Evolutionary conservation across 768 basidiomycete genomes (phyloP).

Genomic region (Boletellus ananas): DNA sequence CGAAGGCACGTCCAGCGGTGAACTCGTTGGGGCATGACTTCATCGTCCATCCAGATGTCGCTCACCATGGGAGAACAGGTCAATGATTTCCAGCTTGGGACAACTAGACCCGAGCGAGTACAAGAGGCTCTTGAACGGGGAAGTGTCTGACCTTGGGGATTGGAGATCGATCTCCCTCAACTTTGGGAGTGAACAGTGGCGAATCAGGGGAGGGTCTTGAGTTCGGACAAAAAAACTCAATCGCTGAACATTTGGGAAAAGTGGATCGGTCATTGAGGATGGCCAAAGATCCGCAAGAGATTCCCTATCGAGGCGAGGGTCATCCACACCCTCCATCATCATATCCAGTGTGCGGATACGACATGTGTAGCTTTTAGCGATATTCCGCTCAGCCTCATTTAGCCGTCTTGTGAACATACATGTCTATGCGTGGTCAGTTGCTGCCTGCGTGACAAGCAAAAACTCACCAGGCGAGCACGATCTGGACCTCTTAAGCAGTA

Average conservation of each 20-base stretch:
- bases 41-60: not conserved
- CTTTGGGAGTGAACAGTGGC: not conserved
- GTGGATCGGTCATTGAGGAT: not conserved
- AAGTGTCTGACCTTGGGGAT: not conserved
- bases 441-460: not conserved
- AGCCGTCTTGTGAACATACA: not conserved
- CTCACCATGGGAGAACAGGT: too few species aligned
- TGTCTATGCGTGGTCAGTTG: not conserved
- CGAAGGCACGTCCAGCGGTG: not conserved
- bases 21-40: not conserved
- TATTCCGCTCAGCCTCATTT: not conserved
- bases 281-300: not conserved
- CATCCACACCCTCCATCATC: not conserved
- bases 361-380: not conserved
- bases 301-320: not conserved
- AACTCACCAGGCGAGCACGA: not conserved
- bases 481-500: too few species aligned
- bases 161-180: not conserved
- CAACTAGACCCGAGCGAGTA: not conserved
- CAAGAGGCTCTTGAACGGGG: not conserved
- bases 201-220: not conserved
- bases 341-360: not conserved
- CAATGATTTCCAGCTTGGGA: not conserved
- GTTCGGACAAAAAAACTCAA: not conserved
- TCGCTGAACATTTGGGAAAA: not conserved